Conservation (phyloP, 2,329 filamentous ascomycete species). For the Capronia epimyces region DNA sequence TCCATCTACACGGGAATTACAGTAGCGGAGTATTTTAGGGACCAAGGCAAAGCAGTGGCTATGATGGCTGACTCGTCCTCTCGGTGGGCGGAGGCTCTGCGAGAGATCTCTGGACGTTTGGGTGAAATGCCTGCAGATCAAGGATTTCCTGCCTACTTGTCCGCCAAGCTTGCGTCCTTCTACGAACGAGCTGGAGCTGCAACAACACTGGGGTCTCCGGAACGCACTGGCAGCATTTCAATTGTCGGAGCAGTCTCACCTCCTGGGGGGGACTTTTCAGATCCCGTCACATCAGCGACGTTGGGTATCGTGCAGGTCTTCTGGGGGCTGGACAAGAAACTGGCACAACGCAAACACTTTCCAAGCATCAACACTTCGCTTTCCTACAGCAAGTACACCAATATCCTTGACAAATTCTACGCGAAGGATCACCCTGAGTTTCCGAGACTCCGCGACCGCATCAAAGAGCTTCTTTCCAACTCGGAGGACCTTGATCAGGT, state of each 20-base stretch:
- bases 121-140: slow-evolving; percentile 99
- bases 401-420: slow-evolving; percentile 84
- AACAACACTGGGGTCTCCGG: slow-evolving; percentile 77
- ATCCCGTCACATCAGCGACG: slow-evolving; percentile 90
- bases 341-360: slow-evolving; percentile 98
- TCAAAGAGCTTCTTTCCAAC: slow-evolving; percentile 87
- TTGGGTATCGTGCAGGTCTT: slow-evolving; percentile 98
- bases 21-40: slow-evolving; percentile 92
- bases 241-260: slow-evolving; percentile 97
- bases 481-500: slow-evolving; percentile 98
- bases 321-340: slow-evolving; percentile 99
- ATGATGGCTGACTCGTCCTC: slow-evolving; percentile 99
- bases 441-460: slow-evolving; percentile 82
- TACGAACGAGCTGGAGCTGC: slow-evolving; percentile 96
- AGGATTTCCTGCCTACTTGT: slow-evolving; percentile 96
- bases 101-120: slow-evolving; percentile 96
- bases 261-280: slow-evolving; percentile 97
- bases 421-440: slow-evolving; percentile 91
- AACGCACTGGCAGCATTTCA: slow-evolving; percentile 85
- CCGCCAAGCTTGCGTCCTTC: slow-evolving; percentile 95
- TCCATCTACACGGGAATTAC: slow-evolving; percentile 98
- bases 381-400: slow-evolving; percentile 96
- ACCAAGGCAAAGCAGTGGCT: slow-evolving; percentile 93
- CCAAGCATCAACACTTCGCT: slow-evolving; percentile 92
- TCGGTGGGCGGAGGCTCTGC: slow-evolving; percentile 95